Conservation (phyloP, 75 land plant genomes). For the Pinus taeda region DNA sequence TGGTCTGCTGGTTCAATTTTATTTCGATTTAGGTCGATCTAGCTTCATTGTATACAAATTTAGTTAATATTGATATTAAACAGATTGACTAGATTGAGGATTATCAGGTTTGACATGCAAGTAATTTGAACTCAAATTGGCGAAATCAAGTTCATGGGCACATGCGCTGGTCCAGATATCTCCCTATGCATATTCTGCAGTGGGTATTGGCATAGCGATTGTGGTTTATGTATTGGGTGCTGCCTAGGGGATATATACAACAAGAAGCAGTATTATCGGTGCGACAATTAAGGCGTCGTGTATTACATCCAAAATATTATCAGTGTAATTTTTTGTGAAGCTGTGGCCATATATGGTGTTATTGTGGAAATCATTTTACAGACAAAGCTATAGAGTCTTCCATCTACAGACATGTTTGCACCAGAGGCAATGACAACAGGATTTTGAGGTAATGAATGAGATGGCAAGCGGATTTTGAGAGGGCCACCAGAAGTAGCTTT, state of each 20-base stretch:
- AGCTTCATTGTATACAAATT: too few relatives aligned
- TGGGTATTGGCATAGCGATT: constrained; percentile 87
- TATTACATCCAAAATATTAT: constrained; percentile 2
- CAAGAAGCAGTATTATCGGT: constrained; percentile 94
- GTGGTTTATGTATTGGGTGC: constrained; percentile 97
- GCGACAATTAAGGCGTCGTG: constrained; percentile 97
- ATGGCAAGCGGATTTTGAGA: constrained; percentile 54
- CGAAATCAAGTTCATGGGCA: constrained; percentile 48
- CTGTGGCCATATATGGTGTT: too few relatives aligned
- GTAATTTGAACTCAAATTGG: background rate
- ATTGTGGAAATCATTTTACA: too few relatives aligned
- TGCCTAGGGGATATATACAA: constrained; percentile 95
- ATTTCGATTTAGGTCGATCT: too few relatives aligned
- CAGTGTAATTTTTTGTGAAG: too few relatives aligned
- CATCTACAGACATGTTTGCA: too few relatives aligned
- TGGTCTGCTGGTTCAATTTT: too few relatives aligned
- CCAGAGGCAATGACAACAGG: too few relatives aligned
- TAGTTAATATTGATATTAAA: too few relatives aligned
- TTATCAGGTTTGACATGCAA: too few relatives aligned
- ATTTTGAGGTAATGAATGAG: constrained; percentile 47
- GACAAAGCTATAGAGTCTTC: too few relatives aligned
- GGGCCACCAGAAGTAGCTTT: constrained; percentile 64
- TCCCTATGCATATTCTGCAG: constrained; percentile 80
- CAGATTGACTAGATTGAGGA: too few relatives aligned
- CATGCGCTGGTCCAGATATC: constrained; percentile 73